Evolutionary conservation across 441 rosid species (phyloP).

Genomic region (Macaranga tanarius): DNA sequence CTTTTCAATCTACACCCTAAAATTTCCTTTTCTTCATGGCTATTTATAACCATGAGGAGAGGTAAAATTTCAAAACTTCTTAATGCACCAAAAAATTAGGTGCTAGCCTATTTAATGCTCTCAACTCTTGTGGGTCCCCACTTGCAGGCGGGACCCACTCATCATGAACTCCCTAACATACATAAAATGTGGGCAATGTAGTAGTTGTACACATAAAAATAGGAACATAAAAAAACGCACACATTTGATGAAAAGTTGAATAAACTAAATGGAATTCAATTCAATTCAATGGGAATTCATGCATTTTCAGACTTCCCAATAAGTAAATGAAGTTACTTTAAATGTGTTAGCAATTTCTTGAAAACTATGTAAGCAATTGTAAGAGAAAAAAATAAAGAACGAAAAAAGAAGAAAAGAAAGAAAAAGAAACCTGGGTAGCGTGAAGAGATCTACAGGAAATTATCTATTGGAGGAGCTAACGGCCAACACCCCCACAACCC

Average conservation of each 20-base stretch:
- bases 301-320: neutral
- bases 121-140: no score
- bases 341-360: neutral
- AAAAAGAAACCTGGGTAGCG: conserved; percentile 47
- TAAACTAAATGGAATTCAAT: no score
- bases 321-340: neutral
- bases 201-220: neutral
- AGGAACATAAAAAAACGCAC: neutral
- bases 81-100: no score
- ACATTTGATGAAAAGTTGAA: neutral
- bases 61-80: no score
- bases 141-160: no score
- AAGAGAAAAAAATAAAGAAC: neutral
- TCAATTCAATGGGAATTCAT: neutral
- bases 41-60: no score
- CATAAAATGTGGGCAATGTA: conserved; percentile 9
- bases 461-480: conserved; percentile 77
- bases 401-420: neutral
- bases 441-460: conserved; percentile 86
- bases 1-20: no score
- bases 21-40: no score
- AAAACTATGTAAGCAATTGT: neutral
- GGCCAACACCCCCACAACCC: conserved; percentile 94
- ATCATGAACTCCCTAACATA: conserved; percentile 63
- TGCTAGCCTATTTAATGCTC: no score